Conservation (phyloP, 306 rosid genomes). For the Argentina anserina region DNA sequence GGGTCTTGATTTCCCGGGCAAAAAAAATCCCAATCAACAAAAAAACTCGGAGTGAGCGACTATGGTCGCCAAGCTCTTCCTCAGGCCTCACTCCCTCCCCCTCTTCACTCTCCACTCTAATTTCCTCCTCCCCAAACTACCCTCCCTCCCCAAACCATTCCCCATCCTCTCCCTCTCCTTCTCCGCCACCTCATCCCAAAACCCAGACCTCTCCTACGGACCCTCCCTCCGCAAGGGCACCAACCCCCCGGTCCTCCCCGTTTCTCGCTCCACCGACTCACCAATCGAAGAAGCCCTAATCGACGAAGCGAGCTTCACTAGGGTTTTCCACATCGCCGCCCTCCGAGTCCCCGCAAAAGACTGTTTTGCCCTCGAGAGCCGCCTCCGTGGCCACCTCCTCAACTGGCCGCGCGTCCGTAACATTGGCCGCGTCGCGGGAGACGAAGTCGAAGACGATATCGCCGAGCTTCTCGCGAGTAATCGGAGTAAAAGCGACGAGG, state of each 20-base stretch:
- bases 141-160: slow-evolving; percentile 14
- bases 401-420: slow-evolving; percentile 96
- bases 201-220: slow-evolving; percentile 44
- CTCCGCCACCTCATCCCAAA: slow-evolving; percentile 12
- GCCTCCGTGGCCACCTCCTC: slow-evolving; percentile 85
- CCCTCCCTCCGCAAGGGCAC: slow-evolving; percentile 72
- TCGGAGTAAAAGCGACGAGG: background rate
- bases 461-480: slow-evolving; percentile 32
- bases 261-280: slow-evolving; percentile 10
- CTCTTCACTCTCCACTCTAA: slow-evolving; percentile 25
- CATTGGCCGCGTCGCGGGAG: slow-evolving; percentile 83
- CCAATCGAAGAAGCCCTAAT: slow-evolving; percentile 15
- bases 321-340: slow-evolving; percentile 65
- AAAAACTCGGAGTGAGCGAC: background rate
- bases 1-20: slow-evolving; percentile 1
- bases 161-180: slow-evolving; percentile 23
- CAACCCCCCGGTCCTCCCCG: slow-evolving; percentile 9
- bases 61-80: slow-evolving; percentile 32
- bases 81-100: slow-evolving; percentile 33
- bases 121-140: slow-evolving; percentile 19
- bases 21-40: background rate
- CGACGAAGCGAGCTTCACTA: slow-evolving; percentile 49
- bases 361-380: slow-evolving; percentile 66
- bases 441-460: slow-evolving; percentile 50
- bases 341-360: slow-evolving; percentile 72